Conservation (phyloP, 768 basidiomycete genomes). For the Pulveroboletus sp. region DNA sequence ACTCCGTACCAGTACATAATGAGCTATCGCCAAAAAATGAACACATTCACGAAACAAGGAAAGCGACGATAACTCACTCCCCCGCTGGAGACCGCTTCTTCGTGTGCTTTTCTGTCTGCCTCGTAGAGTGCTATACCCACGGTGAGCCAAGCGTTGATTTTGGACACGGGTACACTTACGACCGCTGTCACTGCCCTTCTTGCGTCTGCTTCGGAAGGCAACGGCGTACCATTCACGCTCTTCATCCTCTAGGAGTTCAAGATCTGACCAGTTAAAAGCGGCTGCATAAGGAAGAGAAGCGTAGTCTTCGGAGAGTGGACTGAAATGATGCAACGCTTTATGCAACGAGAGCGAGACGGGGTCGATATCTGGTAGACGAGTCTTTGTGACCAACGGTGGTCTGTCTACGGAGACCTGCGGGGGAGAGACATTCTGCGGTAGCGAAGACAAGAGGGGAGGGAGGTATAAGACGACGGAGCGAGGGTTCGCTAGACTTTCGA, state of each 20-base stretch:
- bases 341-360: conserved; percentile 80
- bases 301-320: conserved; percentile 55
- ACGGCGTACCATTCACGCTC: conserved; percentile 92
- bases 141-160: conserved; percentile 2
- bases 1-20: conserved; percentile 94
- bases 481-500: conserved; percentile 32
- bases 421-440: conserved; percentile 44
- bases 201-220: conserved; percentile 78
- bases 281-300: conserved; percentile 58
- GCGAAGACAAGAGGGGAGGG: conserved; percentile 77
- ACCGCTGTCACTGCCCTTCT: conserved; percentile 60
- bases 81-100: conserved; percentile 86
- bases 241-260: conserved; percentile 61
- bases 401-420: conserved; percentile 23
- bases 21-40: conserved; percentile 39
- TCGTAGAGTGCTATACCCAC: conserved; percentile 65
- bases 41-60: conserved; percentile 3
- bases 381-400: conserved; percentile 57
- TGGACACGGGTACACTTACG: conserved; percentile 38
- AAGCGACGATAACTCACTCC: conserved; percentile 48
- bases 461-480: conserved; percentile 64
- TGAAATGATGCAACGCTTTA: conserved; percentile 76
- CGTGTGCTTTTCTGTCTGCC: conserved; percentile 83
- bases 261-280: conserved; percentile 86
- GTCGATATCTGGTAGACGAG: conserved; percentile 82